Evolutionary conservation across 306 rosid species (phyloP), one percentile per base, ranked within the genome.

Genomic region (Glycine tomentella): DNA sequence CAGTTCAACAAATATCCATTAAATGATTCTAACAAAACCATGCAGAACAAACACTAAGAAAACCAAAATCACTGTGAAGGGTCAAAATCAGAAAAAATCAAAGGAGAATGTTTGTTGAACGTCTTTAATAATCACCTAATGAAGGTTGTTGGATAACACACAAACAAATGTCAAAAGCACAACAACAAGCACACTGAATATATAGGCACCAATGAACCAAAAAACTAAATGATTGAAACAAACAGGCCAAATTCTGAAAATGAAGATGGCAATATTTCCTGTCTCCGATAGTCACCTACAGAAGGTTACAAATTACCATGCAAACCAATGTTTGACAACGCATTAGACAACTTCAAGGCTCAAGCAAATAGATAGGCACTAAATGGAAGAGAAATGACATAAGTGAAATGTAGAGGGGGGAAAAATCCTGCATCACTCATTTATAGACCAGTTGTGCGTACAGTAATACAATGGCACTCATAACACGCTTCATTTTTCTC

Each of bases 1-100:
- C 76, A 65, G 56, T 74, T 86, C 33, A 76, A 65, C 74, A 87
- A 76, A 76, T 63, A 15, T 20, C 49, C 17, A 64, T 55, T 53
- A 79, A 13, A 51, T 55, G 44, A 31, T 61, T 82, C 45, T 62
- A 20, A 57, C 50, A 79, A 56, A 25, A 65, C 33, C 58, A 75
- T 34, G 56, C 68, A 15, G 13, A 67, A 75, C 15, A 69, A 69
- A 74, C 71, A 78, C 65, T 40, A 25, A 73, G 64, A 62, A 38
- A 50, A 59, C 7, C 63, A 63, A 63, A 63, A 13, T 31, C 16
- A 62, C 4, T 61, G 42, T 33, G 44, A 33, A 62, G n/a, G 8
- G 0, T 62, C 68, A 62, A 25, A 25, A 25, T 25, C 31, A 25
- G 31, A 5, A 25, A 61, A 10, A 25, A 25, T 25, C 31, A 25